phyloP scores from a whole-genome alignment of 2,329 filamentous ascomycete genomes.

The Parafenestella ontariensis region DNA sequence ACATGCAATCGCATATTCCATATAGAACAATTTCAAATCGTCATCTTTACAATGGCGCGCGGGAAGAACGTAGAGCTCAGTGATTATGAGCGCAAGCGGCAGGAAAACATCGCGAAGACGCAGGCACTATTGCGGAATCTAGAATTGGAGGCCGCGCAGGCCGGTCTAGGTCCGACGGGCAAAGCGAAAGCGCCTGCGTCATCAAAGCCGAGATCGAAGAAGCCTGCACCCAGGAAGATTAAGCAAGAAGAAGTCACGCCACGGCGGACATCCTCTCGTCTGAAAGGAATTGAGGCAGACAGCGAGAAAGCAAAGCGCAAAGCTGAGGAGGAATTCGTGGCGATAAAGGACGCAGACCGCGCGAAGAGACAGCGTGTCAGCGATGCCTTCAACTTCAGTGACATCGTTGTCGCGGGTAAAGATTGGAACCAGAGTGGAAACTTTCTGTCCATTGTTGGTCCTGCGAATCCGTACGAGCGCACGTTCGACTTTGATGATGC shows the following conservation, averaged over 20 bases:
- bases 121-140: slow-evolving; percentile 82
- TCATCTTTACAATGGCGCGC: slow-evolving; percentile 36
- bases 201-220: slow-evolving; percentile 52
- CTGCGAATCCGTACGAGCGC: slow-evolving; percentile 78
- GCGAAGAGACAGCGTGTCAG: slow-evolving; percentile 70
- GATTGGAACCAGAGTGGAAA: slow-evolving; percentile 74
- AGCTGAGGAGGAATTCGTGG: slow-evolving; percentile 68
- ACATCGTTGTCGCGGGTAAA: slow-evolving; percentile 81
- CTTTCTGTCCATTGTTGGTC: slow-evolving; percentile 71
- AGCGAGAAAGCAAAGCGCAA: slow-evolving; percentile 73
- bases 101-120: slow-evolving; percentile 87
- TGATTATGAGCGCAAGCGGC: slow-evolving; percentile 83
- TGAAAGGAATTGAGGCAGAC: slow-evolving; percentile 69
- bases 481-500: slow-evolving; percentile 89
- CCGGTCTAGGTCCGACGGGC: slow-evolving; percentile 69
- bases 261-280: slow-evolving; percentile 66
- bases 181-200: slow-evolving; percentile 59
- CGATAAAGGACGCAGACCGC: slow-evolving; percentile 62
- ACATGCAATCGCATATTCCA: not conserved
- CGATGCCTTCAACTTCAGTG: slow-evolving; percentile 73
- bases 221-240: slow-evolving; percentile 53
- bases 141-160: slow-evolving; percentile 69
- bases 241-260: slow-evolving; percentile 67
- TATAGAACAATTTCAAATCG: not conserved
- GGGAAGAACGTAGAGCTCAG: slow-evolving; percentile 67